A percentile compares a stretch with the other conserved stretches of the same genome.
These are phyloP conservation scores for Xylaria digitata DNA, from an alignment of 2,329 filamentous ascomycete genomes.

Conservation along the genomic window DNA sequence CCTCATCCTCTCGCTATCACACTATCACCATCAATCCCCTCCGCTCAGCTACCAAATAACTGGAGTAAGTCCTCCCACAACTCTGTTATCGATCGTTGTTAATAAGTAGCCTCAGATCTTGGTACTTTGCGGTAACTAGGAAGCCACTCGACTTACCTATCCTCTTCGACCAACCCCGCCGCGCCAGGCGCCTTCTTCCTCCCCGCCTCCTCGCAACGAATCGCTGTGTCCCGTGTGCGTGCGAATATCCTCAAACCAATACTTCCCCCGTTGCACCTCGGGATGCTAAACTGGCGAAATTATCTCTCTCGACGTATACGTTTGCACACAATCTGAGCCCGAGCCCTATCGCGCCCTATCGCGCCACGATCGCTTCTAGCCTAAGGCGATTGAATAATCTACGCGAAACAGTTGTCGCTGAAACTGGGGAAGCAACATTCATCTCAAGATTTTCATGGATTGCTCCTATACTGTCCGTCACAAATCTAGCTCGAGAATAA, in stretches of 20 bases:
- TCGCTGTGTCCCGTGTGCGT: background rate
- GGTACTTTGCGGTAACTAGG: background rate
- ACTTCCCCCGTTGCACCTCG: background rate
- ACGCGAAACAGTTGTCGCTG: background rate
- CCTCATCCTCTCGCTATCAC: background rate
- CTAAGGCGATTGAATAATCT: background rate
- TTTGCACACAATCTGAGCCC: background rate
- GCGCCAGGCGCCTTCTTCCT: background rate
- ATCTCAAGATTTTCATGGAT: background rate
- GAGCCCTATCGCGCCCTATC: background rate
- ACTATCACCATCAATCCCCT: background rate
- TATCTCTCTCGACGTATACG: background rate
- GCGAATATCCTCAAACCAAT: background rate
- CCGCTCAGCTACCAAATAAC: background rate
- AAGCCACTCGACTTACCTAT: background rate
- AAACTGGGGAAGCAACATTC: background rate
- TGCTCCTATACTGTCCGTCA: background rate
- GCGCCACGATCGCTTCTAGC: background rate
- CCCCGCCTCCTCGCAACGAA: background rate
- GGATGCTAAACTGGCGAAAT: too few relatives aligned
- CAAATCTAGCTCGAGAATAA: background rate
- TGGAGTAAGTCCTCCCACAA: background rate
- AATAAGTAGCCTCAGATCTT: background rate
- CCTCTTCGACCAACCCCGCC: slow-evolving; percentile 5
- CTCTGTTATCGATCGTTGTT: background rate